Evolutionary conservation across 2,329 filamentous ascomycete species (phyloP), one percentile per base, ranked within the genome.

Genomic region (Coleophoma cylindrospora): DNA sequence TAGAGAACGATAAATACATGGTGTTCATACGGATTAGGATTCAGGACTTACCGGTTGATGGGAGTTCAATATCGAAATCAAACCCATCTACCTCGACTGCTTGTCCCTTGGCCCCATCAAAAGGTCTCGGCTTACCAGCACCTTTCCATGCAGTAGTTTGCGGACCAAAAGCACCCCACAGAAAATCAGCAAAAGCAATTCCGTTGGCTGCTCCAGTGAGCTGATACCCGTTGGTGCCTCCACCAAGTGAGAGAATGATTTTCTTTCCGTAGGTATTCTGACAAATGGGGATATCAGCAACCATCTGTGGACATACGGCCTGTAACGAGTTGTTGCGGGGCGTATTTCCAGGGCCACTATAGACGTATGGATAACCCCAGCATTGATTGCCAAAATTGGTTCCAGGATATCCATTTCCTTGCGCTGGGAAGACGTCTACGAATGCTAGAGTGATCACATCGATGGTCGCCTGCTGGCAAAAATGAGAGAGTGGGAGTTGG

Each of bases 381-480:
- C 68, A 70, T 44, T 68, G 64, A 51, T 69, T 70, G 1, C 65
- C 68, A 44, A 68, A 68, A 53, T 70, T 68, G 36, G 66, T 61
- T 2, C 68, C 68, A 1, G 66, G 66, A 37, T 61, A 64, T 38
- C 68, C 67, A 21, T 70, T 68, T 9, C 62, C 68, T 52, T 70
- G 67, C 9, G 60, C 60, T 2, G 67, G 68, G 47, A 70, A 71
- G 10, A 68, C 58, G 45, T 68, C 47, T 9, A 70, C 64, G 48
- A 70, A 70, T 3, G 65, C 69, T 2, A 70, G 56, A 21, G 68
- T 55, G 45, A 71, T 70, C 11, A 69, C 57, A 41, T 70, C 68
- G 40, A 70, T 66, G 15, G 57, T 58, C 1, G 63, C 54, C 22
- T 68, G 62, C 37, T 64, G 58, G 51, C 66, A 70, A 50, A 68